A percentile compares a stretch with the other conserved stretches of the same genome.
phyloP scores from a whole-genome alignment of 352 stramenopile genomes.

The Globisporangium canariense region DNA sequence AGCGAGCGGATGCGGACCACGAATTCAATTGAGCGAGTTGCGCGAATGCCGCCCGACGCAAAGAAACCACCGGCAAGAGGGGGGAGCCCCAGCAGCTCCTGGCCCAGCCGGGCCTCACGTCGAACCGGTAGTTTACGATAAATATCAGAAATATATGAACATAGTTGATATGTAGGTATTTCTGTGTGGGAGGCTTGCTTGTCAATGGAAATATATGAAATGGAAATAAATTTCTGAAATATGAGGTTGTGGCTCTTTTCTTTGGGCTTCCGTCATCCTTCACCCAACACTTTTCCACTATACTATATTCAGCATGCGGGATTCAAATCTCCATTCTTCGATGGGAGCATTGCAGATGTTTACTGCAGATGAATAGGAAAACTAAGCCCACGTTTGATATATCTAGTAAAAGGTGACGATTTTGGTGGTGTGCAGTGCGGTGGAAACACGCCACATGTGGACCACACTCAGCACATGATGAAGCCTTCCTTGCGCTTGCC shows the following conservation, averaged over 20 bases:
- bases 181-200: neutral
- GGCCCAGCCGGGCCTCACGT: conserved; percentile 13
- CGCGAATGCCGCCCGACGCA: conserved; percentile 6
- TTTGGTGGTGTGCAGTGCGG: conserved; percentile 13
- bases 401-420: neutral
- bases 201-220: neutral
- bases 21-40: conserved; percentile 19
- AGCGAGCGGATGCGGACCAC: conserved; percentile 10
- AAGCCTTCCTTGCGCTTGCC: too few relatives aligned
- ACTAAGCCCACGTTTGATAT: neutral
- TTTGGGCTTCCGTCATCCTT: neutral
- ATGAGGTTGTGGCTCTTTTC: conserved; percentile 3
- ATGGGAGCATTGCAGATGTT: neutral
- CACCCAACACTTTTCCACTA: neutral
- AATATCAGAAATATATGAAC: neutral
- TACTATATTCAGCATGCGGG: conserved; percentile 7
- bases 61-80: conserved; percentile 15
- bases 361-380: neutral
- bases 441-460: conserved; percentile 8
- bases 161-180: neutral
- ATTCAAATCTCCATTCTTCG: neutral
- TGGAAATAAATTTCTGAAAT: neutral
- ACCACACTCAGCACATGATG: too few relatives aligned
- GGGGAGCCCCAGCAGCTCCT: neutral
- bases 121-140: neutral